Evolutionary conservation across 768 basidiomycete genomes (phyloP).

Genomic region (Nevesoporus exiguus): DNA sequence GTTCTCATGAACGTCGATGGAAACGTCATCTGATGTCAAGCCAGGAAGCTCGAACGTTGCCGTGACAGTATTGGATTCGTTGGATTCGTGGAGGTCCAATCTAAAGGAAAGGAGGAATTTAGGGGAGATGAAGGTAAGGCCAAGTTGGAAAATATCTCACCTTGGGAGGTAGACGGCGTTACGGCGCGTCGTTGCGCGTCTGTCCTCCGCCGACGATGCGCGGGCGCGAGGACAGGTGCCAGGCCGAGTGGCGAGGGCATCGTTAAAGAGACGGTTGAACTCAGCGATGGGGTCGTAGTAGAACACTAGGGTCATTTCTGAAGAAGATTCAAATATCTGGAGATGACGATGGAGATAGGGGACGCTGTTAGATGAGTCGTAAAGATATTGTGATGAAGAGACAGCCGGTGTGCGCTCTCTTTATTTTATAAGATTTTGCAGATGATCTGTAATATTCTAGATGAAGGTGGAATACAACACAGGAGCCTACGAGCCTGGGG

Average conservation of each 20-base stretch:
- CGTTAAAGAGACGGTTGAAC: constrained; percentile 10
- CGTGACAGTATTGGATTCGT: constrained; percentile 40
- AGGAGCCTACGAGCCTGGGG: not conserved
- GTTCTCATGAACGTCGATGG: constrained; percentile 45
- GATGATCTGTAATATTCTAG: not conserved
- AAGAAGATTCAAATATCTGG: not conserved
- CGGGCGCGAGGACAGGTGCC: constrained; percentile 1
- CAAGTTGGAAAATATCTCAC: constrained; percentile 10
- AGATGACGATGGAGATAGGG: too few relatives aligned
- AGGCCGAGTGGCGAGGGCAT: constrained; percentile 23
- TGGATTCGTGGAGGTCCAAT: constrained; percentile 47
- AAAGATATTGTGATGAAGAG: not conserved
- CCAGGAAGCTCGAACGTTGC: constrained; percentile 57
- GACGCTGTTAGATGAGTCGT: not conserved
- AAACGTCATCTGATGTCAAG: constrained; percentile 45
- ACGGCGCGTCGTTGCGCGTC: not conserved
- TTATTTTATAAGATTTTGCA: not conserved
- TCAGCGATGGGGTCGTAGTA: not conserved
- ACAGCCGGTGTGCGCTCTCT: not conserved
- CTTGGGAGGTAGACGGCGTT: constrained; percentile 18
- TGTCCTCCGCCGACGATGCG: not conserved
- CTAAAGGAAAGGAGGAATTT: too few relatives aligned
- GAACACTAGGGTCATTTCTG: not conserved
- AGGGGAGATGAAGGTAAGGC: not conserved
- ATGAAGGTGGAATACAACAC: not conserved